Conservation (phyloP, 2,329 filamentous ascomycete species). For the Neonectria magnoliae region DNA sequence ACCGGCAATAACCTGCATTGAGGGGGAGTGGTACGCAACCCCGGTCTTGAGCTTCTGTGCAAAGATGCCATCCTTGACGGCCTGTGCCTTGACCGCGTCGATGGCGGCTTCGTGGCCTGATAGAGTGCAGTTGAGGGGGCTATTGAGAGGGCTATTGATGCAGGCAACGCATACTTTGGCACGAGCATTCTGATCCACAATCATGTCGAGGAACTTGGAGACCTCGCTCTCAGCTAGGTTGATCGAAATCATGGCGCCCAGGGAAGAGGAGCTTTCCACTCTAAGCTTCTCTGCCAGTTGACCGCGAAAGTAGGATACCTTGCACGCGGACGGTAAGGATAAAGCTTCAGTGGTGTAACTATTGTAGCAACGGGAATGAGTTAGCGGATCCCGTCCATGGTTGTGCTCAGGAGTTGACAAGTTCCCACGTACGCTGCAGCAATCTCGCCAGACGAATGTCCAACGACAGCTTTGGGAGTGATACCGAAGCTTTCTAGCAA, state of each 20-base stretch:
- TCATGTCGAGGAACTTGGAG: too few relatives aligned
- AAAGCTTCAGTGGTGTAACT: background rate
- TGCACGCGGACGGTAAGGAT: slow-evolving; percentile 40
- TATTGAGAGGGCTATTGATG: too few relatives aligned
- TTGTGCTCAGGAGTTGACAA: background rate
- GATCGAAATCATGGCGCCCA: background rate
- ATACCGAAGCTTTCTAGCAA: slow-evolving; percentile 53
- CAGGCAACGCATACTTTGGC: too few relatives aligned
- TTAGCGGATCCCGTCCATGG: background rate
- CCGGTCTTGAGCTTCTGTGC: slow-evolving; percentile 49
- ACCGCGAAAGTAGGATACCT: slow-evolving; percentile 59
- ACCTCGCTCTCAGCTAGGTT: too few relatives aligned
- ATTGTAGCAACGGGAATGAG: too few relatives aligned
- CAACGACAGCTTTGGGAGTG: slow-evolving; percentile 48
- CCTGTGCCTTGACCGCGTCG: slow-evolving; percentile 46
- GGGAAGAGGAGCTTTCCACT: too few relatives aligned
- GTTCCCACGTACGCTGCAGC: slow-evolving; percentile 47
- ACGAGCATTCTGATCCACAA: too few relatives aligned
- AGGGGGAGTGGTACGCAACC: slow-evolving; percentile 7
- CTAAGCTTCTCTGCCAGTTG: too few relatives aligned
- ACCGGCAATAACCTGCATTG: background rate
- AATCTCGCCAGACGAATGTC: slow-evolving; percentile 59
- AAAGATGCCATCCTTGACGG: slow-evolving; percentile 55
- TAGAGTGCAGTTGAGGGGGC: slow-evolving; percentile 57
- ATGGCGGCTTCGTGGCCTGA: slow-evolving; percentile 56